Base-by-base conservation (phyloP, 1,139 yeast species). In the Magnusiomyces suaveolens region DNA sequence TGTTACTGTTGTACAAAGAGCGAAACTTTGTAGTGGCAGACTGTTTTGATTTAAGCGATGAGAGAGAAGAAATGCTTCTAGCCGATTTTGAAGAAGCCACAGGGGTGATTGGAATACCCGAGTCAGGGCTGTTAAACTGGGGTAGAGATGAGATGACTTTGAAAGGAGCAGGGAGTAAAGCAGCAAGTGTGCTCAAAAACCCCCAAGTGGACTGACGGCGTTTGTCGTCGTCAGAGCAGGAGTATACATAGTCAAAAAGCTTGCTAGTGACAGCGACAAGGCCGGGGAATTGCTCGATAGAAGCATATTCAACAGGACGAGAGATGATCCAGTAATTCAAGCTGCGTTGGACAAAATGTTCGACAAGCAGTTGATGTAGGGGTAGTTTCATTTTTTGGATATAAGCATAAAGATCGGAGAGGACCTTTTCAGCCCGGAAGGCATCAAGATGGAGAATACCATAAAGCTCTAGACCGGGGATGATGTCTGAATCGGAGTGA, bases 281-380 rank as follows among this genome's bases (percentile, higher is more conserved):
- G 16, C 50, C 46, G 1, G 56, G 51, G 32, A 51, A 52, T 23
- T 52, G 41, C 18, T 47, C 52, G 20, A 53, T 36, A 32, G 41
- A 46, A 2, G 43, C 46, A 48, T 43, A 52, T 24, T 52, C 56
- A 16, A 23, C 36, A 16, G 52, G 55, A 14, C 46, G 52, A 20
- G 56, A 36, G 24, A 56, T 32, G 50, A 54, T 70, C 79, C 87
- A 86, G 57, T 75, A 75, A 60, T 75, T 73, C 12, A 83, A 66
- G 49, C 80, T 70, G 53, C 73, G 73, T 26, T 82, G 69, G 56
- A 78, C 72, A 60, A 79, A 83, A 23, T 76, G 73, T 39, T 81
- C 69, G 2, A 81, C 66, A 16, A 80, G 69, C 61, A 77, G 79
- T 57, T 75, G 77, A 76, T 87, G 85, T 3, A 80, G 70, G 21